Base-by-base conservation (phyloP, 2,329 filamentous ascomycete genomes). In the Talaromyces albobiverticillius region DNA sequence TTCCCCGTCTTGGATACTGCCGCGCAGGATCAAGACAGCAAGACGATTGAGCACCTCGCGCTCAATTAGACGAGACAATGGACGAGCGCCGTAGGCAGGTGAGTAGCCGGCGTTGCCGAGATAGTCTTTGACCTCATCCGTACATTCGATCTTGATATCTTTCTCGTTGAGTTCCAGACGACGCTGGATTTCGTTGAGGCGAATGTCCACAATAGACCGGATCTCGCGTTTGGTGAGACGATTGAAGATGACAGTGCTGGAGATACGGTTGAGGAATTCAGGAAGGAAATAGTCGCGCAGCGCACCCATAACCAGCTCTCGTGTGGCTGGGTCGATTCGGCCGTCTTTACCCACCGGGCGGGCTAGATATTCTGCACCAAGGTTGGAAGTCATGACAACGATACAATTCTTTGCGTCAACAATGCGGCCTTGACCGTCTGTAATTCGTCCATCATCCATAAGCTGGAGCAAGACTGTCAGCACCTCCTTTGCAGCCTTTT, bases 381-480 rank as follows among this genome's bases (percentile, higher is more conserved):
- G 74, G 77, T 99, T 99, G 66, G 91, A 96, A 0, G 94, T 99
- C 91, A 99, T 95, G 74, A 99, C 94, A 41, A 99, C 93, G 62
- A 99, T 97, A 71, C 93, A 97, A 81, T 99, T 99, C 76, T 87
- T 90, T 57, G 93, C 94, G 65, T 99, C 94, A 53, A 99, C 86
- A 47, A 96, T 81, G 70, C 94, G 86, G 68, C 94, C 94, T 82
- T 97, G 95, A 46, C 94, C 94, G 68, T 99, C 94, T 13, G 94
- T 99, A 73, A 99, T 97, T 65, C 94, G 91, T 26, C 94, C 94
- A 67, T 99, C 94, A 66, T 99, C 94, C 91, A 99, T 97, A 67
- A 99, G 90, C 73, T 99, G 94, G n/a, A 99, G 84, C 34, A 99
- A 84, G 14, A 99, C 94, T 1, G 94, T 99, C 41, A 99, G 79